Evolutionary conservation across 208 protist genomes (phyloP).

Genomic region (Leishmania braziliensis): DNA sequence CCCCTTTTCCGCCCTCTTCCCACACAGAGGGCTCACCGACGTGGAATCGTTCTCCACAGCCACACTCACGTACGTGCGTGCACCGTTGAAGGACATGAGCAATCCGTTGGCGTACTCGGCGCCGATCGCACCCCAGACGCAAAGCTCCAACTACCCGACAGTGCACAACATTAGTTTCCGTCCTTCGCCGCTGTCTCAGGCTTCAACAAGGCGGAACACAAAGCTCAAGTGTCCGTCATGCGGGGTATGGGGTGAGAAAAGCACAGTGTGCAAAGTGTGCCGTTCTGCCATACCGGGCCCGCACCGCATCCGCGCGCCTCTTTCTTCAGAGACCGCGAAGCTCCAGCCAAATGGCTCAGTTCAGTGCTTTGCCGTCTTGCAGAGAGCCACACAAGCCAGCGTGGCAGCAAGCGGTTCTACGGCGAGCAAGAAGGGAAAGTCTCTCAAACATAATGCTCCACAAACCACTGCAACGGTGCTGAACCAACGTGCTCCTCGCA

Average conservation of each 20-base stretch:
- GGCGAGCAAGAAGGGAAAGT: background rate
- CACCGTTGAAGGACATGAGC: background rate
- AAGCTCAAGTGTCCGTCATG: constrained; percentile 31
- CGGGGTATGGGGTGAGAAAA: constrained; percentile 28
- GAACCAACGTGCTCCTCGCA: background rate
- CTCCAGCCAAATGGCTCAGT: background rate
- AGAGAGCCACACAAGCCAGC: background rate
- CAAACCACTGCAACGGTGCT: background rate
- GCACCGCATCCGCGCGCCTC: background rate
- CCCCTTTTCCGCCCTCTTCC: background rate
- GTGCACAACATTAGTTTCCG: constrained; percentile 31
- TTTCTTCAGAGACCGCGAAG: background rate
- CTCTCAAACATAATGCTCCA: background rate
- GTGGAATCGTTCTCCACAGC: background rate
- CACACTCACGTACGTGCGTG: background rate
- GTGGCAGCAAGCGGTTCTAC: background rate
- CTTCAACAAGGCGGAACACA: constrained; percentile 11
- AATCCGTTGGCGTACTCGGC: background rate
- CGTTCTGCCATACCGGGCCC: constrained; percentile 19
- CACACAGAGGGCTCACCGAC: background rate
- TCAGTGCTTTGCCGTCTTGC: background rate
- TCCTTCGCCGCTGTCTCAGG: background rate
- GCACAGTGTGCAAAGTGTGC: constrained; percentile 22
- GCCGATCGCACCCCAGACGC: constrained; percentile 23
- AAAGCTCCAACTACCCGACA: constrained; percentile 28